These are phyloP conservation scores for Moricandia moricandioides DNA, from an alignment of 345 rosid genomes.

Conservation along the genomic window DNA sequence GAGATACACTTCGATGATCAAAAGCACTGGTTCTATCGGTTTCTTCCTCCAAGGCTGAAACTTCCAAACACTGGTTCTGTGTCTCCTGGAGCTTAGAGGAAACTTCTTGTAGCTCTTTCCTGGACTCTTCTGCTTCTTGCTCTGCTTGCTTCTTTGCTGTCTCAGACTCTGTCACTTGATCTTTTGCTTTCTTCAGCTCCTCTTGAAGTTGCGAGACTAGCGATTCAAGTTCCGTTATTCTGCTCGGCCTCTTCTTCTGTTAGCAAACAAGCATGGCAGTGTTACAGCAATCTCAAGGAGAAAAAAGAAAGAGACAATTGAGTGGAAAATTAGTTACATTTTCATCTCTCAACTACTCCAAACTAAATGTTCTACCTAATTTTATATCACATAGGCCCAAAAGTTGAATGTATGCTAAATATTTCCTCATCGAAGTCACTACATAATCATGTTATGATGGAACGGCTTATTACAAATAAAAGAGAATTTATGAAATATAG, in stretches of 20 bases:
- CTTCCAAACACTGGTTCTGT: conserved; percentile 50
- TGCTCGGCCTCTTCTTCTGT: conserved; percentile 88
- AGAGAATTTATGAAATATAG: conserved; percentile 10
- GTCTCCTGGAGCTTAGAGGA: conserved; percentile 65
- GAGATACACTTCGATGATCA: conserved; percentile 46
- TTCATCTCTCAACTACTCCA: conserved; percentile 33
- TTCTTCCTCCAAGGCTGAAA: conserved; percentile 53
- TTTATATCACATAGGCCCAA: conserved; percentile 1
- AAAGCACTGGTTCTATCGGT: conserved; percentile 14
- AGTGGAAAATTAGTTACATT: conserved; percentile 5
- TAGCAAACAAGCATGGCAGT: conserved; percentile 20
- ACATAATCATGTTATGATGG: conserved; percentile 23
- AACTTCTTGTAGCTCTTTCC: conserved; percentile 52
- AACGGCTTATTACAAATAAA: conserved; percentile 24
- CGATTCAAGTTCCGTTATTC: conserved; percentile 73
- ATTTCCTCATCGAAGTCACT: neutral
- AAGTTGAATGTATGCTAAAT: too few species aligned
- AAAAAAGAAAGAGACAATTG: neutral
- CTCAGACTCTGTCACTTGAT: conserved; percentile 62
- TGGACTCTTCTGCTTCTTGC: conserved; percentile 74
- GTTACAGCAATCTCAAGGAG: conserved; percentile 4
- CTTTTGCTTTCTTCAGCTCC: conserved; percentile 81
- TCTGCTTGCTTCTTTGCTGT: conserved; percentile 68
- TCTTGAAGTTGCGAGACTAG: conserved; percentile 72
- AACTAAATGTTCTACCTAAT: conserved; percentile 39